phyloP scores from a whole-genome alignment of 108 stramenopile species.

The Nitzschia sp. region DNA sequence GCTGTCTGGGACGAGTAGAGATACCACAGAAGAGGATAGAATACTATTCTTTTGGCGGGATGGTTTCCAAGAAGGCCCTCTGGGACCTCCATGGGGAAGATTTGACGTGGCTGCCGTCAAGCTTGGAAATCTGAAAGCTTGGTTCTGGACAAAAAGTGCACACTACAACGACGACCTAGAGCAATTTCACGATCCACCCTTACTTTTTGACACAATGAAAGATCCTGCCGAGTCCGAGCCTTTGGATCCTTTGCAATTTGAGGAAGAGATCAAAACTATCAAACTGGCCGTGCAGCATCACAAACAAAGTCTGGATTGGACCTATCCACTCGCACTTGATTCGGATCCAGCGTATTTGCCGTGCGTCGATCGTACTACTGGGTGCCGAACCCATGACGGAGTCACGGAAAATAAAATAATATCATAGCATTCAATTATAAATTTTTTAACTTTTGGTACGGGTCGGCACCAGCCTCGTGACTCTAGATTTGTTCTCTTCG shows the following conservation, averaged over 20 bases:
- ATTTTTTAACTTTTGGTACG: too few relatives aligned
- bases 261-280: conserved; percentile 21
- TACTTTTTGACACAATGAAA: conserved; percentile 56
- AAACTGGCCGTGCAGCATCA: conserved; percentile 30
- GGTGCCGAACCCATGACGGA: conserved; percentile 39
- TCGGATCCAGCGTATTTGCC: conserved; percentile 46
- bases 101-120: conserved; percentile 62
- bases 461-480: too few relatives aligned
- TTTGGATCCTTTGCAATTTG: conserved; percentile 46
- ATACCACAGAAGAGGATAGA: conserved; percentile 8
- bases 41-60: conserved; percentile 66
- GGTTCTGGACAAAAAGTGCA: conserved; percentile 69
- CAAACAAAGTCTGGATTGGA: conserved; percentile 42
- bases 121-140: conserved; percentile 46
- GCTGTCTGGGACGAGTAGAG: conserved; percentile 16
- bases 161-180: conserved; percentile 66
- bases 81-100: conserved; percentile 56
- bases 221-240: conserved; percentile 67
- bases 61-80: conserved; percentile 58
- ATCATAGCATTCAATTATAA: too few relatives aligned
- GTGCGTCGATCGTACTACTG: conserved; percentile 37
- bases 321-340: conserved; percentile 40
- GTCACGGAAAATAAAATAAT: background rate
- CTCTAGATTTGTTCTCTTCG: too few relatives aligned
- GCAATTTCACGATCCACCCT: conserved; percentile 66